A percentile compares a stretch with the other conserved stretches of the same genome.
Conservation (phyloP, 257 asterid species). For the Jaltomata sinuosa region DNA sequence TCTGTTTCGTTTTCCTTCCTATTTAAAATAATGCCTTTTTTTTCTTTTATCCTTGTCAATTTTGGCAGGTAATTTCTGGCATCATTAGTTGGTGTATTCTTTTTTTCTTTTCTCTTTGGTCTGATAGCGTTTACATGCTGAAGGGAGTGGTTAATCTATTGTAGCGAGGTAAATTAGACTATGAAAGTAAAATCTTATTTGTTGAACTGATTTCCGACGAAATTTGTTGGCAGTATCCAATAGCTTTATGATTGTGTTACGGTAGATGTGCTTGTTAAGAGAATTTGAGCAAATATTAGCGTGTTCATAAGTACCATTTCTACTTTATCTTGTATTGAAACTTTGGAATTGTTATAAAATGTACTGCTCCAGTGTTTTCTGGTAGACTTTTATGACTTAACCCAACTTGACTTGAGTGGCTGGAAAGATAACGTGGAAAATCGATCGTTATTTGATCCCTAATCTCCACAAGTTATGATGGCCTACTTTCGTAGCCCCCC, state of each 20-base stretch:
- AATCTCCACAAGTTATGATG: neutral
- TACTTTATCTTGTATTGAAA: neutral
- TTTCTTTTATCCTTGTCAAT: neutral
- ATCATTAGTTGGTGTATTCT: constrained; percentile 22
- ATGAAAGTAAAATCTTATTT: neutral
- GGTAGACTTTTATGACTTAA: neutral
- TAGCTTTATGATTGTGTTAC: neutral
- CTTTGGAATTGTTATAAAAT: neutral
- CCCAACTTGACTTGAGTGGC: neutral
- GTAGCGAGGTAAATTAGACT: neutral
- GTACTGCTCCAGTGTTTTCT: neutral
- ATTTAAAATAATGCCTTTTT: neutral
- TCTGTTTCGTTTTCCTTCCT: neutral
- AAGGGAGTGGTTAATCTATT: neutral
- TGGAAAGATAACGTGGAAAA: neutral
- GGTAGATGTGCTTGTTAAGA: neutral
- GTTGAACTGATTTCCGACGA: neutral
- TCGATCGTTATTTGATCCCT: neutral
- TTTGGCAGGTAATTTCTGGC: constrained; percentile 18
- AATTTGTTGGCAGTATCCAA: neutral
- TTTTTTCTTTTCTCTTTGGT: constrained; percentile 16
- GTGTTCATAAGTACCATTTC: neutral
- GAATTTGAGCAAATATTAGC: neutral
- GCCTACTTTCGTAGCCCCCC: neutral
- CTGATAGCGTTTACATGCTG: neutral